Evolutionary conservation across 169 alveolate genomes (phyloP).

Genomic region (Plasmodium ovale): DNA sequence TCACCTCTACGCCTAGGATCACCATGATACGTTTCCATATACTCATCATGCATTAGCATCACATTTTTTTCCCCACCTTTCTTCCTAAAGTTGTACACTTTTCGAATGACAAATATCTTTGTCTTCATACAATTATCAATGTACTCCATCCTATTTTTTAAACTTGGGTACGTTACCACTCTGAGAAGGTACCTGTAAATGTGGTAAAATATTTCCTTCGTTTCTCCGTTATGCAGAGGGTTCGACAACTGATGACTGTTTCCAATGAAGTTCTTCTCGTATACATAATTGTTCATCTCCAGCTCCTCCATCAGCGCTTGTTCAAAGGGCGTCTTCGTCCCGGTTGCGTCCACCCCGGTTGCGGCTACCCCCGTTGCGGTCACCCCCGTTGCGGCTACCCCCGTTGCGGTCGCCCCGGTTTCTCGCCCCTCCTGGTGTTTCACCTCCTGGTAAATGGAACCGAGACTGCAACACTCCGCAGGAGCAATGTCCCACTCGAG

Average conservation of each 20-base stretch:
- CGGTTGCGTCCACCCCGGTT: neutral
- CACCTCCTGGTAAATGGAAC: neutral
- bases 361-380: neutral
- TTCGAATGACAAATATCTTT: slow-evolving; percentile 34
- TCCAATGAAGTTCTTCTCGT: slow-evolving; percentile 34
- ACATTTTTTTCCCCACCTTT: neutral
- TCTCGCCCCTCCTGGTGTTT: too few relatives aligned
- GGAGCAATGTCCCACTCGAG: slow-evolving; percentile 4
- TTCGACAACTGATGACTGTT: slow-evolving; percentile 22
- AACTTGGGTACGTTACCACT: slow-evolving; percentile 31
- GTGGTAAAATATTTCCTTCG: slow-evolving; percentile 55
- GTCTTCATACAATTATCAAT: slow-evolving; percentile 52
- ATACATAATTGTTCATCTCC: slow-evolving; percentile 32
- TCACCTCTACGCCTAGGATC: neutral
- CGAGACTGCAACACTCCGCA: neutral
- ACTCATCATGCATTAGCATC: slow-evolving; percentile 24
- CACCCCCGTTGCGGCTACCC: neutral
- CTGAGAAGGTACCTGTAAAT: slow-evolving; percentile 35
- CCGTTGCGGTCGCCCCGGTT: too few relatives aligned
- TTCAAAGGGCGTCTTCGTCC: neutral
- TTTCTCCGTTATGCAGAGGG: slow-evolving; percentile 62
- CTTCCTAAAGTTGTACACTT: slow-evolving; percentile 20
- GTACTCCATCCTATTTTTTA: slow-evolving; percentile 54
- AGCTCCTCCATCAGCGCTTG: slow-evolving; percentile 8
- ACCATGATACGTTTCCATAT: neutral